These are phyloP conservation scores for Monocercomonoides exilis DNA, from an alignment of 78 protist genomes.

Conservation along the genomic window DNA sequence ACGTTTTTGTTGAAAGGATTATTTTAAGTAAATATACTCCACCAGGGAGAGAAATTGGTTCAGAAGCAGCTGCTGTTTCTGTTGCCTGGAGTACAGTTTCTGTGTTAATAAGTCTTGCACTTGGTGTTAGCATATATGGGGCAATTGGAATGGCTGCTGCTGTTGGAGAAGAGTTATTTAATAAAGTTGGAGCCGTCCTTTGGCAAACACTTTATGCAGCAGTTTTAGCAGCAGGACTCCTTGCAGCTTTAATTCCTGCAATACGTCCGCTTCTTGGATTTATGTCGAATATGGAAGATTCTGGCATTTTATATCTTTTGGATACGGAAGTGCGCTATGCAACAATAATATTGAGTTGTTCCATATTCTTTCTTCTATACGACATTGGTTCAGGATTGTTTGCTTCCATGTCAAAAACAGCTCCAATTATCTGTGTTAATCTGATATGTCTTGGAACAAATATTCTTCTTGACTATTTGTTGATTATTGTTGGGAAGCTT, in stretches of 20 bases:
- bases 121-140: neutral
- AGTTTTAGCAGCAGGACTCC: neutral
- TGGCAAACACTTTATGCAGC: neutral
- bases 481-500: neutral
- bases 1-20: neutral
- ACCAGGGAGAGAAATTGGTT: neutral
- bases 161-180: neutral
- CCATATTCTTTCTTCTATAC: neutral
- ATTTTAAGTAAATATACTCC: neutral
- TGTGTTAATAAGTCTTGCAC: neutral
- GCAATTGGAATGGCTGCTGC: neutral
- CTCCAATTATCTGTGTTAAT: neutral
- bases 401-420: neutral
- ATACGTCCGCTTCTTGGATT: neutral
- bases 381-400: neutral
- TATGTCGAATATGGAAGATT: neutral
- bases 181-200: neutral
- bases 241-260: neutral
- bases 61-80: neutral
- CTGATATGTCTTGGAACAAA: neutral
- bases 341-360: neutral
- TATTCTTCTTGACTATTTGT: neutral
- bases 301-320: no score
- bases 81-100: neutral
- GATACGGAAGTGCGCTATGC: neutral